A percentile compares a stretch with the other conserved stretches of the same genome.
Conservation (phyloP, 805 yeast species). For the Deakozyma indianensis region DNA sequence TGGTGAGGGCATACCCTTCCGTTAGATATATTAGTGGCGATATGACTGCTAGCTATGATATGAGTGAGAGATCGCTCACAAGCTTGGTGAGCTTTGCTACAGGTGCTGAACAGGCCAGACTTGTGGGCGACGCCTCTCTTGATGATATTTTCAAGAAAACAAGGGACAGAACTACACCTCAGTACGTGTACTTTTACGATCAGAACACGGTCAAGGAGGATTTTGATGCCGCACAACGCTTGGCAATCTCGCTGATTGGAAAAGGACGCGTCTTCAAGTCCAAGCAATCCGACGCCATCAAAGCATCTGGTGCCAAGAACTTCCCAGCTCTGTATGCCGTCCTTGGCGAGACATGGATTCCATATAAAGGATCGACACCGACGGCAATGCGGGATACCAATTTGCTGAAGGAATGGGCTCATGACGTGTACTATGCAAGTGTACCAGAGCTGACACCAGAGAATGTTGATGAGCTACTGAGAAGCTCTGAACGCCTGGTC, state of each 20-base stretch:
- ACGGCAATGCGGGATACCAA: conserved; percentile 19
- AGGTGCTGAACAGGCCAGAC: conserved; percentile 16
- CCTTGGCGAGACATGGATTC: conserved; percentile 10
- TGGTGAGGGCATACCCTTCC: conserved; percentile 15
- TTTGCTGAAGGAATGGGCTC: conserved; percentile 18
- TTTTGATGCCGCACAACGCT: conserved; percentile 18
- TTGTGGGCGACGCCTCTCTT: conserved; percentile 15
- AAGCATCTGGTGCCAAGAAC: conserved; percentile 14
- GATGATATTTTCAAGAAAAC: conserved; percentile 13
- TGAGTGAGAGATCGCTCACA: conserved; percentile 20
- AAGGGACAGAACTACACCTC: conserved; percentile 11
- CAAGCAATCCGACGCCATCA: conserved; percentile 14
- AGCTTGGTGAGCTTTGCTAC: conserved; percentile 22
- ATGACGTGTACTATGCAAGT: conserved; percentile 20
- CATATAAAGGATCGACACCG: conserved; percentile 19
- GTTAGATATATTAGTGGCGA: conserved; percentile 8
- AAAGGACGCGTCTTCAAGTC: conserved; percentile 19
- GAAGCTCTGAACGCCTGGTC: conserved; percentile 17
- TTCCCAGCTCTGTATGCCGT: conserved; percentile 21
- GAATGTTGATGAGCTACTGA: conserved; percentile 19
- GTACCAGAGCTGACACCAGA: conserved; percentile 24
- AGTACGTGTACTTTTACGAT: conserved; percentile 25
- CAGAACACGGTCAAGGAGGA: conserved; percentile 20
- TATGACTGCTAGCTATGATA: conserved; percentile 8
- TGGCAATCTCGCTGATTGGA: conserved; percentile 19